These are phyloP conservation scores for Penicillium samsonianum DNA, from an alignment of 495 filamentous ascomycete species.

Conservation along the genomic window DNA sequence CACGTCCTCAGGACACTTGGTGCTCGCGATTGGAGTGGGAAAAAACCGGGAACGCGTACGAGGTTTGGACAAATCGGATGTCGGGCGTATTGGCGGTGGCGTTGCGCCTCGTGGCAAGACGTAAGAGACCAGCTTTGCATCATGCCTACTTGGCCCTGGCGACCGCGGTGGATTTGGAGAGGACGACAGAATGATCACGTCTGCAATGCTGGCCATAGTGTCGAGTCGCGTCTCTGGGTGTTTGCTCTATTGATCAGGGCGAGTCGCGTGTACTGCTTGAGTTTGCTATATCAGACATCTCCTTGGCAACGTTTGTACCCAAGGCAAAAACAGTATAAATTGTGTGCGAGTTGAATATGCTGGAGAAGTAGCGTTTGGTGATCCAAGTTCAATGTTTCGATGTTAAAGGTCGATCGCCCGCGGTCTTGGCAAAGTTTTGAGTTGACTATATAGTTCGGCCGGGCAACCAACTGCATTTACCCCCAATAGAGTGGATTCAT, in stretches of 20 bases:
- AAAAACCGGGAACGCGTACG: conserved; percentile 37
- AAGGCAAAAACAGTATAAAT: not conserved
- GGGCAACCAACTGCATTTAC: conserved; percentile 40
- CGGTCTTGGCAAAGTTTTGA: conserved; percentile 46
- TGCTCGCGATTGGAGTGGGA: conserved; percentile 9
- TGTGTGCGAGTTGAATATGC: not conserved
- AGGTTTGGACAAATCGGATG: conserved; percentile 36
- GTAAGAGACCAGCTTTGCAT: conserved; percentile 16
- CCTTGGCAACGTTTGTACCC: not conserved
- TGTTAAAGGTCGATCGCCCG: conserved; percentile 14
- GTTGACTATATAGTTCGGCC: conserved; percentile 29
- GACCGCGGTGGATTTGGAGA: conserved; percentile 37
- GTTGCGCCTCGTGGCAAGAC: conserved; percentile 27
- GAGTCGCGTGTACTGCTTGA: conserved; percentile 1
- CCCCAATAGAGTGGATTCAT: not conserved
- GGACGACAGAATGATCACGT: conserved; percentile 45
- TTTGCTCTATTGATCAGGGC: conserved; percentile 5
- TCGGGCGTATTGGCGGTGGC: conserved; percentile 36
- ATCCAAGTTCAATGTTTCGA: conserved; percentile 12
- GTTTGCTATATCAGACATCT: not conserved
- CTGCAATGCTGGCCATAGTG: conserved; percentile 35
- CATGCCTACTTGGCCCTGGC: conserved; percentile 16
- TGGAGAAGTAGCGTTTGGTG: conserved; percentile 5
- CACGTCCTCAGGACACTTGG: conserved; percentile 1
- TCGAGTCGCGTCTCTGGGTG: conserved; percentile 12